Evolutionary conservation across 2,329 filamentous ascomycete species (phyloP), one percentile per base, ranked within the genome.

Genomic region (Magnaporthales sp.): DNA sequence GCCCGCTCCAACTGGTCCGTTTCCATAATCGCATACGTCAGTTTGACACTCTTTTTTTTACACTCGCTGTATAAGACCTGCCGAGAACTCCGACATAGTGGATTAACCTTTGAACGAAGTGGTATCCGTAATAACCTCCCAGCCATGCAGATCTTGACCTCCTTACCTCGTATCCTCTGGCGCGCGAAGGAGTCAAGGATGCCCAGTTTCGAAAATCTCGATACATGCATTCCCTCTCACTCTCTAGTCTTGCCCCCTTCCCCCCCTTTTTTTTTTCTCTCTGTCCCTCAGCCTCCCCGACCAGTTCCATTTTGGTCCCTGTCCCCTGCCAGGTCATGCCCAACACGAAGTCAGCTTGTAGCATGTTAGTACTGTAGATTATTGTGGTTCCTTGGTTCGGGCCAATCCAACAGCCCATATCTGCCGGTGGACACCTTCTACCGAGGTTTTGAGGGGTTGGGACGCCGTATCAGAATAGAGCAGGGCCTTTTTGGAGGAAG

Each of bases 391-490:
- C 38, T 6, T 51, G 38, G 4, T 51, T 51, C 38, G 19, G 19
- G 19, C 38, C 38, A 51, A 51, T 51, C 38, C 19, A 38, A n/a
- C n/a, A n/a, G 38, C 38, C 38, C 38, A 51, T 51, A 51, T 51
- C 38, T 51, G 8, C 38, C 15, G n/a, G 38, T 51, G 38, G 24
- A 27, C 56, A 26, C 13, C 24, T 11, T 13, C 56, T 60, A 27
- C 56, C 56, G 56, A 60, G 22, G 54, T 58, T 58, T 58, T 24
- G 54, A 58, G 54, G 56, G 56, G 56, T 60, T 60, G 56, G 56
- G 27, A 29, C 10, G 19, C 56, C 56, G 56, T 60, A 60, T 60
- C 56, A 60, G 56, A 29, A 27, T 60, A 60, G 56, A 60, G 11
- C 56, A 29, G 56, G 56, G 56, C 22, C 19, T 51, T 51, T 31